Conservation (phyloP, 441 rosid genomes). For the Jatropha podagrica region DNA sequence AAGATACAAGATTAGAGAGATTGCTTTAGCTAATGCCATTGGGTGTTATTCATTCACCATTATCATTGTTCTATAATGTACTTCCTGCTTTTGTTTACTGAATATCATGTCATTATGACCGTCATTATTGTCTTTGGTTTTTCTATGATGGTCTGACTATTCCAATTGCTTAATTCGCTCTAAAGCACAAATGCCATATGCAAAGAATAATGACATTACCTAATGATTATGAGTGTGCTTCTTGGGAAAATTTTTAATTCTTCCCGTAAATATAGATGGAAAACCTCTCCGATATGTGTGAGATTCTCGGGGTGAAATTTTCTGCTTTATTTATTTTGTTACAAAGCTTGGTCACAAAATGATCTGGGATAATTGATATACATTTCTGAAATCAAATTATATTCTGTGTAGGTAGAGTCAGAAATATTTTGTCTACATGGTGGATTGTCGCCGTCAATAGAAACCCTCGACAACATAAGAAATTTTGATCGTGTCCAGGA, state of each 20-base stretch:
- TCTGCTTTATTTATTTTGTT: neutral
- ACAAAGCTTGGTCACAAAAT: neutral
- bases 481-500: slow-evolving; percentile 96
- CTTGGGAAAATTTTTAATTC: neutral
- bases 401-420: slow-evolving; percentile 72
- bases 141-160: neutral
- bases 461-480: slow-evolving; percentile 91
- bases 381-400: neutral
- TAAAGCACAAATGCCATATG: too few relatives aligned
- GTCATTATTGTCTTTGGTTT: neutral
- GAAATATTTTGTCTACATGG: slow-evolving; percentile 97
- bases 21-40: neutral
- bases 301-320: neutral
- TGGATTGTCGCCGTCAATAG: slow-evolving; percentile 91
- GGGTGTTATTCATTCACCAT: neutral
- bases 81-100: too few relatives aligned
- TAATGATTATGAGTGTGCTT: neutral
- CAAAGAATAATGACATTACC: neutral
- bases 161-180: neutral
- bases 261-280: neutral
- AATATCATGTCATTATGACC: neutral
- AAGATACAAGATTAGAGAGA: neutral
- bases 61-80: neutral
- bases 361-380: neutral
- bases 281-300: neutral